Base-by-base conservation (phyloP, 345 rosid species). In the Clarkia xantiana region DNA sequence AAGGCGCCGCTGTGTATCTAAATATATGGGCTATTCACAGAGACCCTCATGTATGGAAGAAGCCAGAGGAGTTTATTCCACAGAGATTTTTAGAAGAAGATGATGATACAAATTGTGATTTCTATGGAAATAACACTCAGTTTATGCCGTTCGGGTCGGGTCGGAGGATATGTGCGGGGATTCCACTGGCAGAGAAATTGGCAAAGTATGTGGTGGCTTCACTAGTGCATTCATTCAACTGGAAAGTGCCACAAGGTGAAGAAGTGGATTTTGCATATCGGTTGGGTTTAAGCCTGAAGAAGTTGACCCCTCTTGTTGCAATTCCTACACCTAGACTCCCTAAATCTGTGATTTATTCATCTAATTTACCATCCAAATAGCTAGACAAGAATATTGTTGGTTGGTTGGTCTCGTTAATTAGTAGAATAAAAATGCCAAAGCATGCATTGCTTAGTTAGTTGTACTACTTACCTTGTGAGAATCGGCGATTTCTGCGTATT, bases 61-160 rank as follows among this genome's bases (percentile, higher is more conserved):
- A 45, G 11, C 67, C 62, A 13, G 39, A 4, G 1, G 43, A 63
- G 50, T 60, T 60, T 47, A 5, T 13, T 10, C 63, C 57, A 0
- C 52, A 60, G 16, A 60, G 63, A 46, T 60, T 60, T 18, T 17
- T 15, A 13, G 1, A 17, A 2, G 54, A 15, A 7, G 44, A 52
- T 1, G 29, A 48, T 2, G 10, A 18, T 3, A 20, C 54, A 0
- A 52, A 52, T 0, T 47, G 45, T 44, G 56, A 64, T 54, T 64
- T 53, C 41, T 56, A 34, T 13, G 70, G 74, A 1, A 56, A 25
- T 40, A 43, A 47, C 22, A 45, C 39, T 45, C 54, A 46, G 40
- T 69, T 52, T 23, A 42, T 69, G 49, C 74, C 74, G 9, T 64
- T 69, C 18, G 70, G 69, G 13, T 56, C 67, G 2, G 74, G 69